Conservation (phyloP, 106 monocot genomes). For the Dioscorea zingiberensis region DNA sequence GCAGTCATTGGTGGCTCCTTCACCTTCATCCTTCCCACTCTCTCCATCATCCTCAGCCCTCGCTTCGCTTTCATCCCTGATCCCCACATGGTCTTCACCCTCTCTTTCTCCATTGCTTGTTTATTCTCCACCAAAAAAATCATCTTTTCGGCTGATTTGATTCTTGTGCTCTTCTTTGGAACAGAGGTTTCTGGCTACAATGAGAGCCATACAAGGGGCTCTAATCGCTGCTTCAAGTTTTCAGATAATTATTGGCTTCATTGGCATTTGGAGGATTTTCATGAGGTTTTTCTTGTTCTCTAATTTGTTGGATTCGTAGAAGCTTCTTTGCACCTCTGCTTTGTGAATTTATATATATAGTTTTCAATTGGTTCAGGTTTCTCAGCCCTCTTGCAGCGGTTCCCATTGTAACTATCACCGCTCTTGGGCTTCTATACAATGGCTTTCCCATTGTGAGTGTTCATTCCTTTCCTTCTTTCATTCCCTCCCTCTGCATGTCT, state of each 20-base stretch:
- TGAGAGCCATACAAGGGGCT: slow-evolving; percentile 85
- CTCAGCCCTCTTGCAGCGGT: slow-evolving; percentile 87
- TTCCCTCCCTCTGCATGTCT: background rate
- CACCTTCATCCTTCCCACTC: slow-evolving; percentile 56
- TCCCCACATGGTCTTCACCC: slow-evolving; percentile 47
- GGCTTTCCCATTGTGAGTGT: slow-evolving; percentile 71
- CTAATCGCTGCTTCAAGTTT: slow-evolving; percentile 57
- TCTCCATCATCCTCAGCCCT: slow-evolving; percentile 63
- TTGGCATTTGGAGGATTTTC: slow-evolving; percentile 73
- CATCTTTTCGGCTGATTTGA: background rate
- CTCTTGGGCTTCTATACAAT: slow-evolving; percentile 66
- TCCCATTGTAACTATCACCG: slow-evolving; percentile 66
- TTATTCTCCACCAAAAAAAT: no score
- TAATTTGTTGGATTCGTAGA: slow-evolving; percentile 12
- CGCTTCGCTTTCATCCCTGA: slow-evolving; percentile 56
- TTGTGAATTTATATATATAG: background rate
- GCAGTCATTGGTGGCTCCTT: slow-evolving; percentile 75
- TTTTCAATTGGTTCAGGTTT: slow-evolving; percentile 36
- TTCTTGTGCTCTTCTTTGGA: background rate
- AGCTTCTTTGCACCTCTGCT: slow-evolving; percentile 6
- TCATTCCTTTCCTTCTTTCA: background rate
- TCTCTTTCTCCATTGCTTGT: background rate
- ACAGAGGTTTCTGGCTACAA: slow-evolving; percentile 70
- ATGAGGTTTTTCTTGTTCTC: slow-evolving; percentile 49
- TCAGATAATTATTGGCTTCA: slow-evolving; percentile 69